Percentiles rank a stretch among this genome's conserved stretches.
These are phyloP conservation scores for Ceratocystis destructans DNA, from an alignment of 2,329 filamentous ascomycete species.

Conservation along the genomic window DNA sequence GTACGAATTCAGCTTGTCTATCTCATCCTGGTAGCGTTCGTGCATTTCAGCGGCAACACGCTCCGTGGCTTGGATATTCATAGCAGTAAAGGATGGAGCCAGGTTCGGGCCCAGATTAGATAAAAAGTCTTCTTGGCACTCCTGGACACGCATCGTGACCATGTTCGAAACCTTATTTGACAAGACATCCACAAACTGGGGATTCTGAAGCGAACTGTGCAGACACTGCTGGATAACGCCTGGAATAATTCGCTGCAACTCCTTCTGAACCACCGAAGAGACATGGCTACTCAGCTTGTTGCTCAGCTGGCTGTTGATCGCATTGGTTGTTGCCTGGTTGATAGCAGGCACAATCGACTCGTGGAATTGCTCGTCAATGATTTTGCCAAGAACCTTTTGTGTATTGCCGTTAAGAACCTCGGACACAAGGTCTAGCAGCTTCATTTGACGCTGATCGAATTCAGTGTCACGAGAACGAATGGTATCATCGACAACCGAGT, in stretches of 20 bases:
- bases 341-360: conserved; percentile 63
- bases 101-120: conserved; percentile 48
- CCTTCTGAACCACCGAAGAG: conserved; percentile 52
- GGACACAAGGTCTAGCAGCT: conserved; percentile 44
- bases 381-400: conserved; percentile 58
- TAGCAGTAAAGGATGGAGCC: conserved; percentile 50
- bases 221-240: conserved; percentile 47
- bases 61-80: conserved; percentile 53
- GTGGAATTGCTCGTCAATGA: conserved; percentile 64
- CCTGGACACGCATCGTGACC: conserved; percentile 51
- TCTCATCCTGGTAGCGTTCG: conserved; percentile 40
- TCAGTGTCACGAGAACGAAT: conserved; percentile 37
- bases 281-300: conserved; percentile 54
- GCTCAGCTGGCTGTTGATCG: conserved; percentile 58
- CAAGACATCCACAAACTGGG: conserved; percentile 57
- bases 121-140: conserved; percentile 56
- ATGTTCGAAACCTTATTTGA: conserved; percentile 21
- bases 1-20: conserved; percentile 39
- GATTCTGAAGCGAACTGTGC: conserved; percentile 55
- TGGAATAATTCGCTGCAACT: conserved; percentile 59
- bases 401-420: conserved; percentile 49
- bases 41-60: conserved; percentile 57
- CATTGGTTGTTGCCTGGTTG: conserved; percentile 49
- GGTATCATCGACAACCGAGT: conserved; percentile 54
- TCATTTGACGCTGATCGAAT: conserved; percentile 40